These are phyloP conservation scores for Croton laevigatus DNA, from an alignment of 441 rosid species.

Conservation along the genomic window DNA sequence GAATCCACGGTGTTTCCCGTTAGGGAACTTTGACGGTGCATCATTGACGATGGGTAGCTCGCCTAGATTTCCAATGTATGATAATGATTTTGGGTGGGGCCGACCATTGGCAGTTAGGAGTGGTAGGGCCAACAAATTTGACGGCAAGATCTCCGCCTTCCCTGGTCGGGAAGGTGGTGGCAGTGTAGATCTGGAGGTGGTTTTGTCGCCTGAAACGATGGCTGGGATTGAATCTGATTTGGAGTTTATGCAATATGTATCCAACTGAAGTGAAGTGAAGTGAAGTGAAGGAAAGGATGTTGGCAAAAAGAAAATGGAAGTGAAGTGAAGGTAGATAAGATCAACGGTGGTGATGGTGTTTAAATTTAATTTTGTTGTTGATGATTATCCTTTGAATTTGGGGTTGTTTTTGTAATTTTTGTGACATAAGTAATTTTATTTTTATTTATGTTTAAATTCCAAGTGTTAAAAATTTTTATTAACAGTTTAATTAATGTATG, in stretches of 20 bases:
- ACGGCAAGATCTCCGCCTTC: constrained; percentile 94
- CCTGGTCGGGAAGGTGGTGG: constrained; percentile 84
- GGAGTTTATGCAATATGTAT: constrained; percentile 85
- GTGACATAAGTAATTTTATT: constrained; percentile 8
- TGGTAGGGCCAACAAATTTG: constrained; percentile 85
- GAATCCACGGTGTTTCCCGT: constrained; percentile 72
- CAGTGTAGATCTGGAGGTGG: constrained; percentile 85
- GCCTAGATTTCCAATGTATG: constrained; percentile 91
- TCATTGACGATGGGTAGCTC: constrained; percentile 97
- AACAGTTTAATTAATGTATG: no score
- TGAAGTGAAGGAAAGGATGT: no score
- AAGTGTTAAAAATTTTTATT: no score
- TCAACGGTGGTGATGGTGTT: no score
- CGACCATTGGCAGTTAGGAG: constrained; percentile 82
- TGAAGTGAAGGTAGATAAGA: no score
- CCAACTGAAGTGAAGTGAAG: constrained; percentile 9
- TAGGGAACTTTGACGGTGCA: constrained; percentile 90
- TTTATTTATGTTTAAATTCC: no score
- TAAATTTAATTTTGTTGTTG: background rate
- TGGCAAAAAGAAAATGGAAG: no score
- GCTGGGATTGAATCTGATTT: constrained; percentile 54
- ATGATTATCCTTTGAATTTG: background rate
- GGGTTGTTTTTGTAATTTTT: background rate
- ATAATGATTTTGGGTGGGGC: constrained; percentile 96
- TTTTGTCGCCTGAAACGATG: constrained; percentile 74